Conservation (phyloP, 2,329 filamentous ascomycete species). For the Taxawa tesnikishii region DNA sequence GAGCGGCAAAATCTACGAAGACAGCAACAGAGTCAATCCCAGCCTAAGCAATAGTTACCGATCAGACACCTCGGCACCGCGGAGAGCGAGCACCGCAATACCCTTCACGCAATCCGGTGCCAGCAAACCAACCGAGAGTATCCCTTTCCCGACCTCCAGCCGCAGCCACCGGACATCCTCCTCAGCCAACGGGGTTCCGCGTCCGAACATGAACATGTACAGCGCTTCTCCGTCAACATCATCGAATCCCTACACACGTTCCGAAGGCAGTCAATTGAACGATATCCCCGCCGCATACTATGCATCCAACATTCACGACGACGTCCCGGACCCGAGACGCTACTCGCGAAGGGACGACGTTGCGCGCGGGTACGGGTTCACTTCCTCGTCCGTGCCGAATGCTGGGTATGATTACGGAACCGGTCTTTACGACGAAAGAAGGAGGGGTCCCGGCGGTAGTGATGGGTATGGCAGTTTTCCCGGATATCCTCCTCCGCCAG, state of each 20-base stretch:
- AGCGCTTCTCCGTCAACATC: too few species aligned
- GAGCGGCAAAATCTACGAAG: conserved; percentile 43
- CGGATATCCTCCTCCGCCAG: background rate
- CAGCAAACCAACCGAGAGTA: too few species aligned
- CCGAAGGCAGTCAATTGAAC: conserved; percentile 9
- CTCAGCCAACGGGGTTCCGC: too few species aligned
- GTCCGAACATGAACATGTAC: too few species aligned
- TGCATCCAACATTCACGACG: conserved; percentile 8
- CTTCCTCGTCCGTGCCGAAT: conserved; percentile 1
- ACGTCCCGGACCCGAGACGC: conserved; percentile 4
- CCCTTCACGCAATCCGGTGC: too few species aligned
- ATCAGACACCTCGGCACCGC: too few species aligned
- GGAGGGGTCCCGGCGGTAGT: conserved; percentile 2
- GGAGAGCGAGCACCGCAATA: too few species aligned
- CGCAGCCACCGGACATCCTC: too few species aligned
- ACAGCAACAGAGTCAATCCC: too few species aligned
- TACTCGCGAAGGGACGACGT: conserved; percentile 3
- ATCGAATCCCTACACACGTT: conserved; percentile 7
- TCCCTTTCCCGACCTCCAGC: too few species aligned
- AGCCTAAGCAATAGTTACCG: too few species aligned
- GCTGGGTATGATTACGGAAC: conserved; percentile 1
- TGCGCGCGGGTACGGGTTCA: background rate
- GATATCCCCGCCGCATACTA: conserved; percentile 9
- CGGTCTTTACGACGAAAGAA: conserved; percentile 1
- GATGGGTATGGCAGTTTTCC: conserved; percentile 6